Evolutionary conservation across 2,329 filamentous ascomycete genomes (phyloP).

Genomic region (Epichloe aotearoae): DNA sequence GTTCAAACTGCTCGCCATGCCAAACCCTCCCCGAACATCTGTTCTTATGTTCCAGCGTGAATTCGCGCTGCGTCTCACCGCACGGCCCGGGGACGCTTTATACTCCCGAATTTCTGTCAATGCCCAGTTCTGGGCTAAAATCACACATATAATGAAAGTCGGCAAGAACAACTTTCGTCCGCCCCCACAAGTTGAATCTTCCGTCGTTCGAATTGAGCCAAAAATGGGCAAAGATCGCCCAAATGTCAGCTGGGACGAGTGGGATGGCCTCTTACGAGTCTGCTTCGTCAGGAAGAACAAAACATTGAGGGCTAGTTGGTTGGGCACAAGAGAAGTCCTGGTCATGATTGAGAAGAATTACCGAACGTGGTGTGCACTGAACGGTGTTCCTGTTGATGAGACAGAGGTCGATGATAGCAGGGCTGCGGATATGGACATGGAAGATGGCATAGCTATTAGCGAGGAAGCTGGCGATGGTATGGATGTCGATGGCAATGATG

Average conservation of each 20-base stretch:
- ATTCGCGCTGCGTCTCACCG: constrained; percentile 82
- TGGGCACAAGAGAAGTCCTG: constrained; percentile 69
- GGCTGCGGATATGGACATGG: constrained; percentile 22
- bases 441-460: constrained; percentile 16
- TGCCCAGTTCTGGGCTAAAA: constrained; percentile 69
- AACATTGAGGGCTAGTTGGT: constrained; percentile 68
- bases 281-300: constrained; percentile 67
- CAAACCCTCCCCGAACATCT: constrained; percentile 67
- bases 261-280: constrained; percentile 80
- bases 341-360: constrained; percentile 79
- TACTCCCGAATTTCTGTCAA: constrained; percentile 90
- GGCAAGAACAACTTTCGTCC: constrained; percentile 95
- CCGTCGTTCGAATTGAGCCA: constrained; percentile 79
- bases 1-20: constrained; percentile 75
- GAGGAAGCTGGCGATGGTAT: constrained; percentile 27
- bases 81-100: constrained; percentile 73
- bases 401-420: constrained; percentile 35
- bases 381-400: constrained; percentile 68
- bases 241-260: constrained; percentile 86
- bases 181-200: constrained; percentile 82
- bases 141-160: constrained; percentile 75
- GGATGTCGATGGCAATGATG: constrained; percentile 52
- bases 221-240: constrained; percentile 66
- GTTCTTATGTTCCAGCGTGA: constrained; percentile 96
- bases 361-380: constrained; percentile 77